A percentile compares a stretch with the other conserved stretches of the same genome.
phyloP scores from a whole-genome alignment of 2,329 filamentous ascomycete species.

The Neonectria punicea region DNA sequence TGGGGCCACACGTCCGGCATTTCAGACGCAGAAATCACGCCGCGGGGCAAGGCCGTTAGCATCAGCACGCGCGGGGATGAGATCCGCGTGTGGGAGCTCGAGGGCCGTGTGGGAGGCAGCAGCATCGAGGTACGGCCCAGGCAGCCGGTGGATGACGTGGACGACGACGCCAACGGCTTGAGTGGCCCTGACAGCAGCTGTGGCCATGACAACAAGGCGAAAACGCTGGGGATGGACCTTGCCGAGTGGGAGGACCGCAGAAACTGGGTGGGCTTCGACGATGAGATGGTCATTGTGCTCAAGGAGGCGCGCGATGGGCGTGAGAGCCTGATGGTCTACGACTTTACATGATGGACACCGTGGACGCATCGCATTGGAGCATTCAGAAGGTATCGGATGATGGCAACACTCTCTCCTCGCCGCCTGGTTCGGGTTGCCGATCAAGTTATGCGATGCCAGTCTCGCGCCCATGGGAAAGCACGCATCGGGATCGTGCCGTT shows the following conservation, averaged over 20 bases:
- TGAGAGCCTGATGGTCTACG: slow-evolving; percentile 84
- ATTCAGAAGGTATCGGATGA: background rate
- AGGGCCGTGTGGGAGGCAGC: slow-evolving; percentile 70
- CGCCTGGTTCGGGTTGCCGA: background rate
- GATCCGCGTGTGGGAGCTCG: slow-evolving; percentile 89
- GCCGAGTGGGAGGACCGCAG: slow-evolving; percentile 57
- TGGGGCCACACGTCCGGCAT: slow-evolving; percentile 95
- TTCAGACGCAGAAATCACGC: slow-evolving; percentile 84
- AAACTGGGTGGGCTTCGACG: slow-evolving; percentile 87
- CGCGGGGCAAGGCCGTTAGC: slow-evolving; percentile 89
- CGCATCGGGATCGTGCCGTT: background rate
- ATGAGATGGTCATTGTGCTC: slow-evolving; percentile 89
- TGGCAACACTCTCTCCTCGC: background rate
- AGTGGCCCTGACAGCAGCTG: slow-evolving; percentile 10
- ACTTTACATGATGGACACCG: slow-evolving; percentile 71
- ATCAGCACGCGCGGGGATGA: slow-evolving; percentile 83
- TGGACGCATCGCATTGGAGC: slow-evolving; percentile 7
- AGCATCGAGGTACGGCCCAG: slow-evolving; percentile 65
- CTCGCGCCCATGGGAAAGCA: background rate
- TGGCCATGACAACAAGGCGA: slow-evolving; percentile 1
- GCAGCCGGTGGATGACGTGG: slow-evolving; percentile 34
- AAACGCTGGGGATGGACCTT: slow-evolving; percentile 12
- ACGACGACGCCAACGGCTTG: slow-evolving; percentile 8
- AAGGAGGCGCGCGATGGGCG: slow-evolving; percentile 74
- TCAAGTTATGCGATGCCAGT: background rate